These are phyloP conservation scores for Wakefieldia striispora DNA, from an alignment of 768 basidiomycete species.

Conservation along the genomic window DNA sequence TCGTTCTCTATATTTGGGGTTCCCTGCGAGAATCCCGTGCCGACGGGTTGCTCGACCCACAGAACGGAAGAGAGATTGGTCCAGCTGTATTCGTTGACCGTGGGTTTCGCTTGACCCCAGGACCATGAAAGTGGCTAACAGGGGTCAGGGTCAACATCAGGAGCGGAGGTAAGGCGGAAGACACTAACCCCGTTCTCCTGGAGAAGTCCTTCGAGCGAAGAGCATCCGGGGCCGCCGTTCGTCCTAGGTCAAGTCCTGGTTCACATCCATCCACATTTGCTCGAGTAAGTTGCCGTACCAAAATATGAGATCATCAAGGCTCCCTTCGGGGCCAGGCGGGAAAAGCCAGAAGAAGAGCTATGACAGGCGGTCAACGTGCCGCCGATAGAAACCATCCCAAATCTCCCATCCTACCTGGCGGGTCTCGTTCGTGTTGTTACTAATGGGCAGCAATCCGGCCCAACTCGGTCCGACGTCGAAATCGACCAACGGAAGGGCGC, in stretches of 20 bases:
- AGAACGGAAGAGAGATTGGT: constrained; percentile 74
- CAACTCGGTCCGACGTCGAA: constrained; percentile 77
- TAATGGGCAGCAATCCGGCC: constrained; percentile 74
- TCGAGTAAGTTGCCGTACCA: constrained; percentile 50
- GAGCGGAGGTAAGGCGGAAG: constrained; percentile 17
- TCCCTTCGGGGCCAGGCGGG: constrained; percentile 72
- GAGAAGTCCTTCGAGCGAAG: constrained; percentile 65
- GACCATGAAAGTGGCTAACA: constrained; percentile 66
- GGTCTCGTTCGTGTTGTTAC: constrained; percentile 55
- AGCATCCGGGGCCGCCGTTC: constrained; percentile 81
- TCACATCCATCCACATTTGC: too few species aligned
- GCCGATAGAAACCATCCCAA: too few species aligned
- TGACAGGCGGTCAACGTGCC: too few species aligned
- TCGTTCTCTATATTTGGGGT: constrained; percentile 59
- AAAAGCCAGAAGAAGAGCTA: constrained; percentile 86
- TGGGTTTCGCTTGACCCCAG: constrained; percentile 60
- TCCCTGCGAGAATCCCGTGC: constrained; percentile 76
- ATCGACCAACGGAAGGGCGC: constrained; percentile 60
- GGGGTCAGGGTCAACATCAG: neutral
- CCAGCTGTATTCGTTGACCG: constrained; percentile 68
- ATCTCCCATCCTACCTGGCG: constrained; percentile 47
- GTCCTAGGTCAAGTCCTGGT: constrained; percentile 44
- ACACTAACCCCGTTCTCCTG: constrained; percentile 70
- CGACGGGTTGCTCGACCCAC: constrained; percentile 79
- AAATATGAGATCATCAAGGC: constrained; percentile 70